Base-by-base conservation (phyloP, 2,329 filamentous ascomycete genomes). In the Penicillium sp. region DNA sequence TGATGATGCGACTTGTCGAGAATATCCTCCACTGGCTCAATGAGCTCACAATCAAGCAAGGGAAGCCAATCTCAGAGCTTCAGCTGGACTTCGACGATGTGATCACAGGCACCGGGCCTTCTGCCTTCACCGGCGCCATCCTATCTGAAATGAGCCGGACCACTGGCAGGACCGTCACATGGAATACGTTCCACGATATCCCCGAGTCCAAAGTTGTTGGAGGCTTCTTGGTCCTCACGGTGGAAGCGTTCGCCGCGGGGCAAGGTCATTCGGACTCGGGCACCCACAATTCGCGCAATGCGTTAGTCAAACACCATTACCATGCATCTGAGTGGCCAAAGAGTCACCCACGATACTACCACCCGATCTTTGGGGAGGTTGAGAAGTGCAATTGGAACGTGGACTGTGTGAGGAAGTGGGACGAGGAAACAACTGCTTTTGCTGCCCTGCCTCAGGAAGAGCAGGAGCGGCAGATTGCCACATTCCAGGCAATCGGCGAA, bases 261-360 rank as follows among this genome's bases (percentile, higher is more conserved):
- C 88, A 90, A 72, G 88, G 88, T 12, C 37, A 38, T 38, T 38
- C 37, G 1, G 37, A 38, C 37, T 38, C 37, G 11, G 37, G 37
- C 37, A 38, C 12, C 11, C 37, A 38, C 10, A 38, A 38, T 10
- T 38, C 37, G 11, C 37, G 37, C 11, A 38, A 38, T 88, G 88
- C 89, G 1, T 78, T 91, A 1, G 88, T 91, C 25, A 89, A 87
- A 73, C 89, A 91, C 70, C 88, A 90, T 73, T 91, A 90, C 68
- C 89, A 91, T 72, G 89, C 89, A 0, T 90, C 88, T 1, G 84
- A 86, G 60, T 91, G 89, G 89, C 89, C 56, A 42, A 88, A 2
- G 84, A 82, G 54, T 2, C 88, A 91, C 69, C 87, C 86, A 1
- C 81, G 88, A 34, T 89, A 83, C 75, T 86, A 80, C 49, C 88